Conservation (phyloP, 2,329 filamentous ascomycete genomes). For the Epichloe elymi region DNA sequence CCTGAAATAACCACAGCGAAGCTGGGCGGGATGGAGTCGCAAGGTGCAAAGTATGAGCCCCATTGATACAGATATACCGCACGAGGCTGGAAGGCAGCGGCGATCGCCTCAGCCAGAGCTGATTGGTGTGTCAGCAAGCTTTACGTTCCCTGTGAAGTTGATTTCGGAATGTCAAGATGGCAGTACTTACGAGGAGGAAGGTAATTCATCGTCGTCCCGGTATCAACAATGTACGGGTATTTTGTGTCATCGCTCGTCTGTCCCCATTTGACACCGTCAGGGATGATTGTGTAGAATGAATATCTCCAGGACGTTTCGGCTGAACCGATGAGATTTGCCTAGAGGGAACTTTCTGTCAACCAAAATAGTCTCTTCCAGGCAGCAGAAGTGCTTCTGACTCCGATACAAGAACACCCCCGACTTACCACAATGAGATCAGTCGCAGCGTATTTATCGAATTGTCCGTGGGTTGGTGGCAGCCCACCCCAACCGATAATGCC, state of each 20-base stretch:
- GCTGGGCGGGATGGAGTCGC: slow-evolving; percentile 31
- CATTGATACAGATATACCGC: slow-evolving; percentile 34
- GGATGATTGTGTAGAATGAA: slow-evolving; percentile 40
- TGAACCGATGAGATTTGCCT: slow-evolving; percentile 31
- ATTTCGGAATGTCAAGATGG: not conserved
- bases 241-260: slow-evolving; percentile 27
- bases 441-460: slow-evolving; percentile 16
- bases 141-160: not conserved
- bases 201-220: slow-evolving; percentile 37
- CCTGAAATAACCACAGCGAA: slow-evolving; percentile 32
- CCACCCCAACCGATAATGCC: slow-evolving; percentile 36
- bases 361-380: not conserved
- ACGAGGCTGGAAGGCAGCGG: slow-evolving; percentile 30
- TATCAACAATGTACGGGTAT: slow-evolving; percentile 39
- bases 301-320: slow-evolving; percentile 28
- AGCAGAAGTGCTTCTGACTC: not conserved
- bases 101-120: slow-evolving; percentile 36
- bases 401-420: not conserved
- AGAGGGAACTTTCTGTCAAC: slow-evolving; percentile 1
- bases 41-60: slow-evolving; percentile 34
- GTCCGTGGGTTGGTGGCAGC: slow-evolving; percentile 25
- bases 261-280: slow-evolving; percentile 33
- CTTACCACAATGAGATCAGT: slow-evolving; percentile 34
- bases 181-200: slow-evolving; percentile 31
- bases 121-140: not conserved